Evolutionary conservation across 1,284 basidiomycete genomes (phyloP), one percentile per base, ranked within the genome.

Genomic region (Trichosporon asahii): DNA sequence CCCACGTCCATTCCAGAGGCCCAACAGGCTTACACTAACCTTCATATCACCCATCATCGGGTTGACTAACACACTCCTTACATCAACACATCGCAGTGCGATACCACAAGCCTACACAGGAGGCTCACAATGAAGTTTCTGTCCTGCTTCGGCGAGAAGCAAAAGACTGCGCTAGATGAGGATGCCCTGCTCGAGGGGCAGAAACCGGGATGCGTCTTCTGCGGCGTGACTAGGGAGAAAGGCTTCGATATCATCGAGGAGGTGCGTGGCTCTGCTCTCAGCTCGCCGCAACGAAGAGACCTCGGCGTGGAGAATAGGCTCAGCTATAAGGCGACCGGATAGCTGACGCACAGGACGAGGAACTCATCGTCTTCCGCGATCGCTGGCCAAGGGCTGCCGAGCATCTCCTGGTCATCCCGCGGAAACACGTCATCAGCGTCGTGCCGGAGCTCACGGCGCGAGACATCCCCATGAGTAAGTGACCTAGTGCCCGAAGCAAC

Each of bases 401-500:
- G 55, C 91, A 92, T 79, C 82, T 91, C 21, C 86, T 89, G 61
- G 84, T 92, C 23, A 86, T 90, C 57, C 90, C 91, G 1, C 88
- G 87, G 74, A 74, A 70, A 8, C 91, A 92, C 75, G 86, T 89
- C 46, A 73, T 76, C 86, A 87, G 79, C 49, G 89, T 86, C 61
- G 86, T 90, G n/a, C 85, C 84, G 73, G 82, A 85, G 5, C 79
- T 91, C 33, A 76, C 72, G 9, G 75, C 78, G 63, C 71, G 78
- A 11, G 86, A 90, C 75, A 83, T 85, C 9, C 77, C 79, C n/a
- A 80, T 90, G 64, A 78, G 90, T 90, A 73, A 69, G 86, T 78
- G n/a, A n/a, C n/a, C n/a, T n/a, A n/a, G n/a, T n/a, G n/a, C n/a
- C n/a, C n/a, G n/a, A n/a, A n/a, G n/a, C n/a, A n/a, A n/a, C n/a